phyloP scores from a whole-genome alignment of 2,329 filamentous ascomycete species.

The Metarhizium album region DNA sequence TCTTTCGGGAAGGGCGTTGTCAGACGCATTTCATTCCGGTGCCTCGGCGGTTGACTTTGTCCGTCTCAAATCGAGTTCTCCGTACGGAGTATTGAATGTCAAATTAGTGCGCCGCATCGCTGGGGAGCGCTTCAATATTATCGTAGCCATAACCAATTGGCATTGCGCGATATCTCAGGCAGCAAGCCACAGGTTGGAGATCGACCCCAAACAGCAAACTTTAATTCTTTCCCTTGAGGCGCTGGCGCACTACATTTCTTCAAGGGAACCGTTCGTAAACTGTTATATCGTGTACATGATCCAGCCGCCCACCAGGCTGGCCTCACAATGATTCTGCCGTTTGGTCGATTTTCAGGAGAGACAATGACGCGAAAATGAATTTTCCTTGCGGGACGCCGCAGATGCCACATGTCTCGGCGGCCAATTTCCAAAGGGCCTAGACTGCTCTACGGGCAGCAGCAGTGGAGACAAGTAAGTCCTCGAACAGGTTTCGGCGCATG shows the following conservation, averaged over 20 bases:
- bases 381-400: background rate
- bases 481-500: no score
- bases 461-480: background rate
- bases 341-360: no score
- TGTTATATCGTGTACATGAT: no score
- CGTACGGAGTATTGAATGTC: no score
- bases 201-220: no score
- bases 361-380: background rate
- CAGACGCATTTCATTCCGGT: no score
- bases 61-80: no score
- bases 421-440: slow-evolving; percentile 6
- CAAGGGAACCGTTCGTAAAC: no score
- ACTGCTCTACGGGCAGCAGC: slow-evolving; percentile 5
- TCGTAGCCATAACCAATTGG: background rate
- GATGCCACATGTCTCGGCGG: slow-evolving; percentile 6
- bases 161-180: background rate
- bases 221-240: no score
- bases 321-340: background rate
- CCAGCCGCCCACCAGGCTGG: background rate
- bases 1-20: no score
- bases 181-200: background rate
- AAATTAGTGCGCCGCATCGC: background rate
- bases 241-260: no score
- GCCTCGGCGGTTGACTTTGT: no score
- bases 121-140: background rate